Evolutionary conservation across 441 rosid species (phyloP).

Genomic region (Aleurites moluccanus): DNA sequence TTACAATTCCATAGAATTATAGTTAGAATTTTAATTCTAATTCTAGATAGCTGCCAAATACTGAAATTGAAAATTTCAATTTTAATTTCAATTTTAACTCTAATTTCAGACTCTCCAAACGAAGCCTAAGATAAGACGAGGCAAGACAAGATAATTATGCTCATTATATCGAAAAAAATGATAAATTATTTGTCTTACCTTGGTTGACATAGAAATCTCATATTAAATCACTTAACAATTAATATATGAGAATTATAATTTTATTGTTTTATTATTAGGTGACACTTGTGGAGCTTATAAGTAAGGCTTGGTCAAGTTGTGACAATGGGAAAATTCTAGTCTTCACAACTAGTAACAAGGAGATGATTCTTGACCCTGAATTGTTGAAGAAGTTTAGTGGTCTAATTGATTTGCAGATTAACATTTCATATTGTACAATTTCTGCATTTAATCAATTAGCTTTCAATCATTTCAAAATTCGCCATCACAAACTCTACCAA

Average conservation of each 20-base stretch:
- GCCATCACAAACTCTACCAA: conserved; percentile 19
- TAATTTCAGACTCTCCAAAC: too few relatives aligned
- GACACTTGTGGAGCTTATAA: conserved; percentile 17
- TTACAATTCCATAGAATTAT: too few relatives aligned
- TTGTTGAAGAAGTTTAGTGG: conserved; percentile 24
- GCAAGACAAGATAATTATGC: too few relatives aligned
- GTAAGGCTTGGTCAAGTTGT: conserved; percentile 30
- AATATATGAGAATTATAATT: background rate
- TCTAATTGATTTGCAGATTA: conserved; percentile 34
- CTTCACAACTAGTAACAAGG: conserved; percentile 30
- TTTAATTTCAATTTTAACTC: too few relatives aligned
- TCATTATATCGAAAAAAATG: too few relatives aligned
- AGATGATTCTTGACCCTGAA: conserved; percentile 25
- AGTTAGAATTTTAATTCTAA: too few relatives aligned
- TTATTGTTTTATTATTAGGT: background rate
- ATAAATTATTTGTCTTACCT: too few relatives aligned
- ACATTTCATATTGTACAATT: conserved; percentile 26
- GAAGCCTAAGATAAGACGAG: too few relatives aligned
- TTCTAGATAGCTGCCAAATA: too few relatives aligned
- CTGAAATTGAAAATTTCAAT: too few relatives aligned
- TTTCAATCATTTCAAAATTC: conserved; percentile 23
- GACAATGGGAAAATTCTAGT: conserved; percentile 25
- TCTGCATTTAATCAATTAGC: conserved; percentile 27
- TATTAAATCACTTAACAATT: too few relatives aligned
- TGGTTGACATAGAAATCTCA: too few relatives aligned